Evolutionary conservation across 2,329 filamentous ascomycete genomes (phyloP).

Genomic region (Aspergillus sergii): DNA sequence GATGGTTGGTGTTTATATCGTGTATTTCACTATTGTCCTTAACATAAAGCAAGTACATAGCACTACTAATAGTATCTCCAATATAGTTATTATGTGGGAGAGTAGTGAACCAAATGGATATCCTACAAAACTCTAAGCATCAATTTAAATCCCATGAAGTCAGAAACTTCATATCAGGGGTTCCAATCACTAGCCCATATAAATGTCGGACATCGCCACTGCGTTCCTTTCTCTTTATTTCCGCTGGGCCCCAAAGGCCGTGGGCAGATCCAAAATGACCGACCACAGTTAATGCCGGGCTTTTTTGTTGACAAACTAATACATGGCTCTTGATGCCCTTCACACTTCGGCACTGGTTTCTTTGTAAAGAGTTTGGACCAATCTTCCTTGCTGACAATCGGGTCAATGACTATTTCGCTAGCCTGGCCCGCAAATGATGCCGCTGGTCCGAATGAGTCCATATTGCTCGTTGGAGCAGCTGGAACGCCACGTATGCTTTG

Average conservation of each 20-base stretch:
- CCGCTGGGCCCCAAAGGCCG: constrained; percentile 84
- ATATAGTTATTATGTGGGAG: no score
- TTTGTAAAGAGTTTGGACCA: constrained; percentile 85
- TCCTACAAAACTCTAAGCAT: no score
- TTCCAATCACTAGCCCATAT: constrained; percentile 70
- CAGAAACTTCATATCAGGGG: no score
- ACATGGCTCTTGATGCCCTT: constrained; percentile 82
- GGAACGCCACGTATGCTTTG: background rate
- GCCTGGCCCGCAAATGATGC: constrained; percentile 26
- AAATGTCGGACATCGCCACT: constrained; percentile 88
- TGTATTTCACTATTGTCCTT: no score
- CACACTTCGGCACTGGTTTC: constrained; percentile 74
- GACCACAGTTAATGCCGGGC: constrained; percentile 75
- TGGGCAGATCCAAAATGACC: constrained; percentile 68
- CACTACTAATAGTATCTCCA: no score
- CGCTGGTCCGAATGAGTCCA: constrained; percentile 4
- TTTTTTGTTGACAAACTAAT: constrained; percentile 85
- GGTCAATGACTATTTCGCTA: constrained; percentile 61
- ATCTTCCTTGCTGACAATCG: constrained; percentile 73
- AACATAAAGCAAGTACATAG: no score
- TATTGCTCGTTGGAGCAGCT: background rate
- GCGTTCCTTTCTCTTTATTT: constrained; percentile 77
- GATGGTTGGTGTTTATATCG: no score
- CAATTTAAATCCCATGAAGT: no score
- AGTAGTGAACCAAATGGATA: no score